Evolutionary conservation across 2,329 filamentous ascomycete species (phyloP).

Genomic region (Fusarium tupiense): DNA sequence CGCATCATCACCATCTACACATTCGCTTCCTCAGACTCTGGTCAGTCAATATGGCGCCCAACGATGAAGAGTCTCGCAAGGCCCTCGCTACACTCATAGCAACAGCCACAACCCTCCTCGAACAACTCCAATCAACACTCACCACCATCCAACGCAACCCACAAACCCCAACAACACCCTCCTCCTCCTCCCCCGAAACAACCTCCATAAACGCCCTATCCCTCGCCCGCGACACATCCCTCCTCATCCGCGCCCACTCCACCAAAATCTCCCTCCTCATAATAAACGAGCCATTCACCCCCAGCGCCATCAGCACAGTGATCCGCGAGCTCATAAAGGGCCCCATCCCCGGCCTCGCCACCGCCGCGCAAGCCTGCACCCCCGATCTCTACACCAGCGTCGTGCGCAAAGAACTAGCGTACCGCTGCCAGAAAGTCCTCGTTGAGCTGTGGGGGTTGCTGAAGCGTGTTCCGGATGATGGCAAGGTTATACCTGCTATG

Average conservation of each 20-base stretch:
- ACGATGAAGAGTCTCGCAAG: slow-evolving; percentile 45
- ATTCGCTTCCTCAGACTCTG: background rate
- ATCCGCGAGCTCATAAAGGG: slow-evolving; percentile 76
- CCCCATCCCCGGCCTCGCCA: slow-evolving; percentile 79
- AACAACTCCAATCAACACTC: slow-evolving; percentile 55
- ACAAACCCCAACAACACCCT: slow-evolving; percentile 9
- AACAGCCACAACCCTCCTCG: slow-evolving; percentile 51
- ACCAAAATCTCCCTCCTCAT: slow-evolving; percentile 90
- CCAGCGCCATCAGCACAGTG: slow-evolving; percentile 76
- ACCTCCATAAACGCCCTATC: slow-evolving; percentile 66
- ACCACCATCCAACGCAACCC: slow-evolving; percentile 50
- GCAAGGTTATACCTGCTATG: slow-evolving; percentile 56
- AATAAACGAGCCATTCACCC: slow-evolving; percentile 87
- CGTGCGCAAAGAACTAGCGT: slow-evolving; percentile 71
- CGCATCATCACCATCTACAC: background rate
- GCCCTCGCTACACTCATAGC: slow-evolving; percentile 52
- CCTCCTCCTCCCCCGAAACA: slow-evolving; percentile 10
- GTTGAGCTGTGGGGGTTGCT: slow-evolving; percentile 71
- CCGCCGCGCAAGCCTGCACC: slow-evolving; percentile 73
- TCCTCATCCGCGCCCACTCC: slow-evolving; percentile 80
- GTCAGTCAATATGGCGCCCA: slow-evolving; percentile 35
- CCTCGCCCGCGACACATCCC: slow-evolving; percentile 76
- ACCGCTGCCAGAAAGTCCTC: slow-evolving; percentile 68
- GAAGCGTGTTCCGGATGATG: slow-evolving; percentile 66
- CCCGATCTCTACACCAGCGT: slow-evolving; percentile 69